These are phyloP conservation scores for Terfezia boudieri DNA, from an alignment of 495 filamentous ascomycete species.

Conservation along the genomic window DNA sequence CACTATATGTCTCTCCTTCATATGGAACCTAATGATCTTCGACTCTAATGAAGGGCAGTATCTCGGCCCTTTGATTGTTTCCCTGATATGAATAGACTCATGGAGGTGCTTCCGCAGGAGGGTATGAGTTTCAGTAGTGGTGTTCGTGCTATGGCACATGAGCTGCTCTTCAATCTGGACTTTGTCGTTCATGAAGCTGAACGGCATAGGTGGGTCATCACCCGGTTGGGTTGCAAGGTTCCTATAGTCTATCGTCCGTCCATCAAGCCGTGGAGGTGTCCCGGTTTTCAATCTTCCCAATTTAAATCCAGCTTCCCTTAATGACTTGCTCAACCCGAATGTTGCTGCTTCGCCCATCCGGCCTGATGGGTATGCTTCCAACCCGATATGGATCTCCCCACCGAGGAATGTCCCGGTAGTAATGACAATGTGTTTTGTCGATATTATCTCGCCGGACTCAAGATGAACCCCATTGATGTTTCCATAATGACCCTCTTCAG, in stretches of 20 bases:
- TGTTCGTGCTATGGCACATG: constrained; percentile 60
- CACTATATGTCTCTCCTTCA: constrained; percentile 60
- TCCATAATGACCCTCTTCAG: constrained; percentile 23
- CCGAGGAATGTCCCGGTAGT: constrained; percentile 92
- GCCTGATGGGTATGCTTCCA: constrained; percentile 64
- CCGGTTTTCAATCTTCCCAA: constrained; percentile 87
- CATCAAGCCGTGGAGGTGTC: constrained; percentile 72
- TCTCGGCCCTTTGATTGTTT: constrained; percentile 79
- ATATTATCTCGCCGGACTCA: constrained; percentile 70
- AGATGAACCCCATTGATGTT: constrained; percentile 70
- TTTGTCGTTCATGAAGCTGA: constrained; percentile 65
- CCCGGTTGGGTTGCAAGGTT: constrained; percentile 49
- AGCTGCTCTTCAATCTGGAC: constrained; percentile 66
- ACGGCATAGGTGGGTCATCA: constrained; percentile 70
- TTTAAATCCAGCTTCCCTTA: constrained; percentile 73
- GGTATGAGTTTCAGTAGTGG: constrained; percentile 61
- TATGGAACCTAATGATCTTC: constrained; percentile 70
- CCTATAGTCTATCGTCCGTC: constrained; percentile 58
- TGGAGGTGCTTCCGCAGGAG: constrained; percentile 69
- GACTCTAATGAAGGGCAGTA: constrained; percentile 93
- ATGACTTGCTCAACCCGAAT: constrained; percentile 76
- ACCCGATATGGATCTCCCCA: constrained; percentile 88
- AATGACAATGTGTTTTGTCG: constrained; percentile 65
- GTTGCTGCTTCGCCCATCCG: constrained; percentile 90
- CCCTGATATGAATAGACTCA: constrained; percentile 85